These are phyloP conservation scores for Thalia dealbata DNA, from an alignment of 176 grass and related monocot genomes.

Conservation along the genomic window DNA sequence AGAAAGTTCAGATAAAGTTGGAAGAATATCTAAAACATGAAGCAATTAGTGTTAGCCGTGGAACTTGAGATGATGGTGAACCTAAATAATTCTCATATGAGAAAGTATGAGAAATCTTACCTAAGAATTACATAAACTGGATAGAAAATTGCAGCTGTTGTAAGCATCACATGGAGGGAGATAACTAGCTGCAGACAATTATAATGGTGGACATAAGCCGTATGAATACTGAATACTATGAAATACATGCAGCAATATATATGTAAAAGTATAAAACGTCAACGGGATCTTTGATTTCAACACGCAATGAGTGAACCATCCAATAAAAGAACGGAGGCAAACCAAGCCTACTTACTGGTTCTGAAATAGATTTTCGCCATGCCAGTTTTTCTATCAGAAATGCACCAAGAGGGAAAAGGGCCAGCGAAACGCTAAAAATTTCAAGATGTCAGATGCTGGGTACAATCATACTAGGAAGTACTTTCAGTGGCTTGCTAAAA, in stretches of 20 bases:
- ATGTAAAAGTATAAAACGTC: neutral
- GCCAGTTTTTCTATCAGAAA: constrained; percentile 60
- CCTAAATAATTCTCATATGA: neutral
- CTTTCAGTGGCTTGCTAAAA: constrained; percentile 9
- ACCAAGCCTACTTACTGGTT: constrained; percentile 47
- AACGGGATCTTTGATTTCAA: neutral
- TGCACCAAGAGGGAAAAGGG: constrained; percentile 55
- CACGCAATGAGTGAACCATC: neutral
- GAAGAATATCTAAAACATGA: neutral
- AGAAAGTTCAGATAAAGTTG: neutral
- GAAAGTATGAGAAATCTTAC: constrained; percentile 35
- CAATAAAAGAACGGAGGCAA: neutral
- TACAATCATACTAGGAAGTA: constrained; percentile 2
- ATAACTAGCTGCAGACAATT: constrained; percentile 58
- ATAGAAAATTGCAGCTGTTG: constrained; percentile 59
- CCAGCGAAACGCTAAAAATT: constrained; percentile 72
- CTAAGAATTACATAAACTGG: constrained; percentile 86
- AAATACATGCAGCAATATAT: no score
- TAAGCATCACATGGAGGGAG: constrained; percentile 64
- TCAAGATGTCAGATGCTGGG: constrained; percentile 18
- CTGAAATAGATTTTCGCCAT: constrained; percentile 40
- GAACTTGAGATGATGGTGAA: neutral
- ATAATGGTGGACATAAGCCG: neutral
- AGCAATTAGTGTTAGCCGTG: neutral
- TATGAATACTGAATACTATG: no score